A percentile compares a stretch with the other conserved stretches of the same genome.
These are phyloP conservation scores for Mesembryanthemum crystallinum DNA, from an alignment of 148 eudicot genomes.

Conservation along the genomic window DNA sequence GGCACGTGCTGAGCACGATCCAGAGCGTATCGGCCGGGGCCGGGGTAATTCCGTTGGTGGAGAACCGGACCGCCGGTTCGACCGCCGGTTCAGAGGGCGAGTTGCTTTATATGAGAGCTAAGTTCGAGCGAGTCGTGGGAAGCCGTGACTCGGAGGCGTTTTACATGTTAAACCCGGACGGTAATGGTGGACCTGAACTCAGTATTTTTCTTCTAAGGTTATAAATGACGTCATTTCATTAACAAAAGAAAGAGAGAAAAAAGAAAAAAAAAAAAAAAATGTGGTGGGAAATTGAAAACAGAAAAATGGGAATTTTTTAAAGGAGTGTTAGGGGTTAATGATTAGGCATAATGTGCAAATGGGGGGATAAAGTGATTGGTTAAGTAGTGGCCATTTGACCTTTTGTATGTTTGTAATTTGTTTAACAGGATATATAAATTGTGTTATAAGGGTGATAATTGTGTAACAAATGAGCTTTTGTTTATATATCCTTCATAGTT, in stretches of 20 bases:
- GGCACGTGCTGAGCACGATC: conserved; percentile 64
- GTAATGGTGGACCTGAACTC: conserved; percentile 85
- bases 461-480: conserved; percentile 27
- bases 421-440: background rate
- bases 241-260: background rate
- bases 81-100: conserved; percentile 45
- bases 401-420: conserved; percentile 19
- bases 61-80: conserved; percentile 24
- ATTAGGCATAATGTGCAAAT: conserved; percentile 21
- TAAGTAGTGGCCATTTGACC: conserved; percentile 18
- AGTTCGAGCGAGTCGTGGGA: conserved; percentile 81
- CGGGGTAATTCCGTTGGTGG: conserved; percentile 74
- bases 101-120: conserved; percentile 81
- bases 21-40: conserved; percentile 78
- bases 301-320: background rate
- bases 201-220: conserved; percentile 76
- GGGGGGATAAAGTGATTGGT: conserved; percentile 22
- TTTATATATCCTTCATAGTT: background rate
- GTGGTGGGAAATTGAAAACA: background rate
- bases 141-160: conserved; percentile 86
- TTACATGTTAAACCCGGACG: conserved; percentile 89
- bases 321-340: conserved; percentile 18
- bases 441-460: background rate
- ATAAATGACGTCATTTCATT: conserved; percentile 15
- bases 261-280: background rate